Conservation (phyloP, 139 green algal genomes). For the Spirogloea muscicola region DNA sequence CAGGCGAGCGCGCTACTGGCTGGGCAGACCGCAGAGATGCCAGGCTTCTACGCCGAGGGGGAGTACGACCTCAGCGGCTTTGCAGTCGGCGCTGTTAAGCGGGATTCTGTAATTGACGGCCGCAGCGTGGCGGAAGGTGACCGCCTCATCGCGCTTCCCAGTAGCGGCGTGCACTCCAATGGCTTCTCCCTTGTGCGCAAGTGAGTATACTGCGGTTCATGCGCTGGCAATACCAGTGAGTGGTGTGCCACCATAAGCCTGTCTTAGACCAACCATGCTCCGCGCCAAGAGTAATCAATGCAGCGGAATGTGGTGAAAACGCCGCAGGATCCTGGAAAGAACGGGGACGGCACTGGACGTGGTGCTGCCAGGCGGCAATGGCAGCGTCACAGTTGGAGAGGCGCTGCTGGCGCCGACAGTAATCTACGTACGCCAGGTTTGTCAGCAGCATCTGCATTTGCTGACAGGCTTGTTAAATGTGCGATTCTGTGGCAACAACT, state of each 20-base stretch:
- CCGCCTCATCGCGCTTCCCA: constrained; percentile 81
- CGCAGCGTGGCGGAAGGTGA: constrained; percentile 75
- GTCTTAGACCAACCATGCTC: too few species aligned
- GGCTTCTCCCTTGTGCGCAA: constrained; percentile 89
- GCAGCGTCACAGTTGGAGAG: constrained; percentile 55
- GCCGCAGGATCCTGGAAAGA: too few species aligned
- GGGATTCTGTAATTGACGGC: constrained; percentile 87
- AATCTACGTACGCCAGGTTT: constrained; percentile 59
- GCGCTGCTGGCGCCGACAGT: constrained; percentile 66
- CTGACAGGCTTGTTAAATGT: too few species aligned
- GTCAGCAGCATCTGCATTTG: too few species aligned
- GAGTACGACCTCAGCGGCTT: constrained; percentile 98
- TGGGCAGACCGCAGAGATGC: constrained; percentile 97
- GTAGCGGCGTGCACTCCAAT: constrained; percentile 94
- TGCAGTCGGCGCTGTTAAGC: constrained; percentile 92
- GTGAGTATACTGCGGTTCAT: too few species aligned
- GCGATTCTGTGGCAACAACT: too few species aligned
- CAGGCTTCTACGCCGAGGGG: constrained; percentile 89
- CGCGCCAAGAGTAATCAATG: too few species aligned
- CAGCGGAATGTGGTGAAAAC: too few species aligned
- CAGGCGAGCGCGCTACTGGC: too few species aligned
- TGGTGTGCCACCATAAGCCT: too few species aligned
- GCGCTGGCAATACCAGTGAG: too few species aligned
- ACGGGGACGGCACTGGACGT: constrained; percentile 61
- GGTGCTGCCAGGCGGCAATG: constrained; percentile 56